Base-by-base conservation (phyloP, 768 basidiomycete genomes). In the Tulasnella sp. region DNA sequence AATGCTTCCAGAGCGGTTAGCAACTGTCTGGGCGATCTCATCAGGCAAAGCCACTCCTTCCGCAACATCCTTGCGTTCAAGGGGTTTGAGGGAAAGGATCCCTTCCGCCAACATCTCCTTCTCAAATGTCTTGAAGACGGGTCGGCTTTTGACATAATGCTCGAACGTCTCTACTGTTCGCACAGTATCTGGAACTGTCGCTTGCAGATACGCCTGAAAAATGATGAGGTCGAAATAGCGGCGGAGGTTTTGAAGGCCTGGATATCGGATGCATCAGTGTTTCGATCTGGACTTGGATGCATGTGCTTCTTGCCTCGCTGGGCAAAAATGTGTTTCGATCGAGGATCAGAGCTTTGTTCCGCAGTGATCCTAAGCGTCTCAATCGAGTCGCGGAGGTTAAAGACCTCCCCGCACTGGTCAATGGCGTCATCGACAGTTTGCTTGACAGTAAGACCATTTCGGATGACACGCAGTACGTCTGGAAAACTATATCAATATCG, bases 91-190 rank as follows among this genome's bases (percentile, higher is more conserved):
- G 0, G 86, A 84, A 60, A 87, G 78, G 51, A 88, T 70, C 3
- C 85, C 85, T n/a, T 92, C 86, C 17, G 77, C 78, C 44, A 83
- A 71, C 47, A 99, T 77, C 63, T 98, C 96, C 61, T 88, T 91
- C 73, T 93, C 84, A 61, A 98, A 94, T 0, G 96, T 99, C 69
- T 86, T 86, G 73, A 98, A 92, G 13, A 98, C 95, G 88, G 95
- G 96, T 45, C 88, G 77, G 64, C 81, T 80, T 68, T 85, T 81
- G 29, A 98, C 85, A 65, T 86, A 98, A 3, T 78, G 77, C 67
- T 90, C 90, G 51, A 97, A 85, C 0, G 77, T 82, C 61, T 86
- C 84, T 60, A 86, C 81, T 3, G 83, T 81, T 48, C 78, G 71
- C 73, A 86, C 78, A 0, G 88, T 91, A 67, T 95, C 88, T 0